These are phyloP conservation scores for Suillus clintonianus DNA, from an alignment of 768 basidiomycete species.

Conservation along the genomic window DNA sequence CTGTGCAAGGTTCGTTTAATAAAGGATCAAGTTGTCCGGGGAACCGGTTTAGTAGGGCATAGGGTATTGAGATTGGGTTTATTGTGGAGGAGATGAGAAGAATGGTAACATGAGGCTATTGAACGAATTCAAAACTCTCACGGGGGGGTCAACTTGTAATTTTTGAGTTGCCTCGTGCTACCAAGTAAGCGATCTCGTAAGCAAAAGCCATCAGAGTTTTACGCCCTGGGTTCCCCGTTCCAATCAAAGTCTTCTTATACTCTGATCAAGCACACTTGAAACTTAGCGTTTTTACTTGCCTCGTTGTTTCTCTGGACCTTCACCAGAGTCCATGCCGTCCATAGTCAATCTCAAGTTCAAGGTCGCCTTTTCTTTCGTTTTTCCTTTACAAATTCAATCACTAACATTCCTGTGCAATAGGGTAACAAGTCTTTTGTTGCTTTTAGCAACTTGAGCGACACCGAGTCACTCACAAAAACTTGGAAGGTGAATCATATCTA, in stretches of 20 bases:
- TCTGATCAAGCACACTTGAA: not conserved
- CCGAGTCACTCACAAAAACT: constrained; percentile 83
- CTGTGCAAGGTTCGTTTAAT: not conserved
- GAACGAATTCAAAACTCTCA: too few species aligned
- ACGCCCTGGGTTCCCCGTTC: not conserved
- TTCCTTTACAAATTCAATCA: constrained; percentile 4
- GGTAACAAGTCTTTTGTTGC: constrained; percentile 96
- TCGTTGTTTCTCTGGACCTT: constrained; percentile 5
- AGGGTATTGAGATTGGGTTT: constrained; percentile 4
- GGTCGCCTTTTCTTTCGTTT: constrained; percentile 37
- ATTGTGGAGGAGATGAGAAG: not conserved
- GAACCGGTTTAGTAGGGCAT: not conserved
- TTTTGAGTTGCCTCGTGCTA: not conserved
- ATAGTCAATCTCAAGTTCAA: constrained; percentile 89
- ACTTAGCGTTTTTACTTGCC: not conserved
- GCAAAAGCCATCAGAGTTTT: not conserved
- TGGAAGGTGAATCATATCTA: constrained; percentile 66
- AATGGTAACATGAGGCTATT: too few species aligned
- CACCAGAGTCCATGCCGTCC: constrained; percentile 58
- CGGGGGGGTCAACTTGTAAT: too few species aligned
- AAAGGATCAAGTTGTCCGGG: constrained; percentile 4
- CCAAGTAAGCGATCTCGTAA: constrained; percentile 1
- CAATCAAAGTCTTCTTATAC: constrained; percentile 4
- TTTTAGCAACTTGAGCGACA: constrained; percentile 85
- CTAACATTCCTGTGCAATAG: constrained; percentile 35